Evolutionary conservation across 176 grass and related monocot genomes (phyloP).

Genomic region (Lolium multiflorum): DNA sequence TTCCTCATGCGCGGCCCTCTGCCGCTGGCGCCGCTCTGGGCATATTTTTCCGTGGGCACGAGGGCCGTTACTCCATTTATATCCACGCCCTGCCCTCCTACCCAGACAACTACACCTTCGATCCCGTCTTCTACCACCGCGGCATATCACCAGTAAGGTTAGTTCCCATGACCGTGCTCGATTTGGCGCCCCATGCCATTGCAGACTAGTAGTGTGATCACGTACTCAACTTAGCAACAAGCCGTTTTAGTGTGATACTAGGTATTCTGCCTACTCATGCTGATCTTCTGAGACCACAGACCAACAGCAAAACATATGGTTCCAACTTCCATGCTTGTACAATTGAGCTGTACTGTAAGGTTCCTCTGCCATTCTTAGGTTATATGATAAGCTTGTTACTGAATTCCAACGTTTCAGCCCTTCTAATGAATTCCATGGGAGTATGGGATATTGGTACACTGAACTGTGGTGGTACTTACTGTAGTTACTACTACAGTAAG

Average conservation of each 20-base stretch:
- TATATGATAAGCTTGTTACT: constrained; percentile 23
- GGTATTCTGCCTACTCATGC: background rate
- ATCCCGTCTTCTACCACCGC: constrained; percentile 77
- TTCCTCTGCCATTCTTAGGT: background rate
- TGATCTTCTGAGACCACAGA: background rate
- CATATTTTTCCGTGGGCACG: constrained; percentile 65
- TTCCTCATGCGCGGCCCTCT: constrained; percentile 54
- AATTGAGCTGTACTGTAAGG: background rate
- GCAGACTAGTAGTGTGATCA: background rate
- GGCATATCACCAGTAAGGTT: constrained; percentile 93
- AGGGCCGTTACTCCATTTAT: constrained; percentile 85
- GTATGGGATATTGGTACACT: background rate
- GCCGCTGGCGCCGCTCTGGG: constrained; percentile 60
- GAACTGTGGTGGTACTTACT: background rate
- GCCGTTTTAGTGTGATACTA: background rate
- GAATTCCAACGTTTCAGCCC: background rate
- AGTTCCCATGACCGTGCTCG: constrained; percentile 8
- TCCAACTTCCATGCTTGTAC: background rate
- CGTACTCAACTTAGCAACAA: background rate
- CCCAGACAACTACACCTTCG: constrained; percentile 67
- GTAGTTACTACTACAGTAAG: background rate
- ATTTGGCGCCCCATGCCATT: background rate
- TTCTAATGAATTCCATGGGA: background rate
- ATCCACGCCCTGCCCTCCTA: constrained; percentile 79
- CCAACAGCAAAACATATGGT: constrained; percentile 1